Percentiles rank a stretch among this genome's conserved stretches.
Conservation (phyloP, 306 rosid species). For the Quercus berberidifolia region DNA sequence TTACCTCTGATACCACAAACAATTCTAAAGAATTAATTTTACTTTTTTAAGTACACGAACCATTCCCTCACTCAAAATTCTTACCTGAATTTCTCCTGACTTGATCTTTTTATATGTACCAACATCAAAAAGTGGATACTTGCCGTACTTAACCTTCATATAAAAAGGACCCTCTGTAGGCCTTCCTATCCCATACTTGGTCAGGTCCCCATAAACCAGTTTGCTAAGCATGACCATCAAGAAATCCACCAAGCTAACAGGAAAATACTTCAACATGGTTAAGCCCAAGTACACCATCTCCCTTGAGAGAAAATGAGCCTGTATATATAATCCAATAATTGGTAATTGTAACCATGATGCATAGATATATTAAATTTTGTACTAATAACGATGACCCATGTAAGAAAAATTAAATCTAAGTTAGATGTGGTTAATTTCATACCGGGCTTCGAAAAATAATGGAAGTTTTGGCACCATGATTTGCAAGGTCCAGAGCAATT, state of each 20-base stretch:
- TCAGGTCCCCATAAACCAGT: slow-evolving; percentile 45
- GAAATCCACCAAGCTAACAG: slow-evolving; percentile 43
- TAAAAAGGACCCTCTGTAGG: slow-evolving; percentile 69
- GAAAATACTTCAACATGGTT: slow-evolving; percentile 41
- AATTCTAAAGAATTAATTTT: too few relatives aligned
- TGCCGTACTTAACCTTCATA: slow-evolving; percentile 61
- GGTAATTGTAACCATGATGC: background rate
- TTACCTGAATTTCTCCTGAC: slow-evolving; percentile 58
- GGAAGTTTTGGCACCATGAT: slow-evolving; percentile 57
- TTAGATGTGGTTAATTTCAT: background rate
- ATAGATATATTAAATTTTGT: too few relatives aligned
- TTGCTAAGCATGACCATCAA: slow-evolving; percentile 46
- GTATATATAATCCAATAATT: background rate
- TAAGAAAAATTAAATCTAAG: too few relatives aligned
- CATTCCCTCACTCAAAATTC: background rate
- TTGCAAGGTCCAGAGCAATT: slow-evolving; percentile 50
- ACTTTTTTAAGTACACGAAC: too few relatives aligned
- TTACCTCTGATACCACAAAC: background rate
- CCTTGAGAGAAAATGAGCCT: slow-evolving; percentile 64
- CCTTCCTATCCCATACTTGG: slow-evolving; percentile 48
- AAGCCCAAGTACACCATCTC: slow-evolving; percentile 38
- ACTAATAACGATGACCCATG: too few relatives aligned
- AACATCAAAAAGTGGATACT: slow-evolving; percentile 52
- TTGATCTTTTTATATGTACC: slow-evolving; percentile 50
- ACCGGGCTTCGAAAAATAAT: slow-evolving; percentile 66